Conservation (phyloP, 75 land plant species). For the Selaginella tamariscina region DNA sequence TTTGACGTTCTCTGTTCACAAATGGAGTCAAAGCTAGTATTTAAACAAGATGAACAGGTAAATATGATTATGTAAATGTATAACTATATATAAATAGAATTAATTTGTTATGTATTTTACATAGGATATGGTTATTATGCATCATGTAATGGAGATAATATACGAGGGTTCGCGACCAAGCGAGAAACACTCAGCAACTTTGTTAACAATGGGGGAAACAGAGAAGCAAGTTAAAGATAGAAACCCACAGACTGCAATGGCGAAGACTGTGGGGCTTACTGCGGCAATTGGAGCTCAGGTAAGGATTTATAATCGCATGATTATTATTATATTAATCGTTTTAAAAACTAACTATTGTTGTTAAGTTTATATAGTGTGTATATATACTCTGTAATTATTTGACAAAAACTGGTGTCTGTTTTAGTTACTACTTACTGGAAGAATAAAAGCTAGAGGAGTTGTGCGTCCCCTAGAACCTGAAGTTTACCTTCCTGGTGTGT, state of each 20-base stretch:
- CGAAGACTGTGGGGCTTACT: constrained; percentile 87
- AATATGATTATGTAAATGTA: neutral
- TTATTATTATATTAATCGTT: no score
- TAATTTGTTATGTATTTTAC: neutral
- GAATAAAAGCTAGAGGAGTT: constrained; percentile 55
- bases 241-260: constrained; percentile 63
- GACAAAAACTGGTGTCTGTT: neutral
- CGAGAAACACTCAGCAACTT: constrained; percentile 63
- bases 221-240: constrained; percentile 16
- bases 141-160: constrained; percentile 74
- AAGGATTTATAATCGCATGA: constrained; percentile 12
- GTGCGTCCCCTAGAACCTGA: constrained; percentile 73
- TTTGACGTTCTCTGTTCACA: constrained; percentile 77
- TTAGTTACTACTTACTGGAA: constrained; percentile 66
- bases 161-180: constrained; percentile 37
- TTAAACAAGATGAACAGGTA: constrained; percentile 68
- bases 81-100: neutral
- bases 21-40: constrained; percentile 82
- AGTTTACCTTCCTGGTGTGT: constrained; percentile 71
- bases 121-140: constrained; percentile 94
- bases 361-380: neutral
- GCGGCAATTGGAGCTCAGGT: constrained; percentile 95
- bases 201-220: constrained; percentile 66
- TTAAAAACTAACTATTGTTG: neutral
- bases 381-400: neutral